Percentiles rank a stretch among this genome's conserved stretches.
phyloP scores from a whole-genome alignment of 1,284 basidiomycete genomes.

The Cryptococcus sp. region DNA sequence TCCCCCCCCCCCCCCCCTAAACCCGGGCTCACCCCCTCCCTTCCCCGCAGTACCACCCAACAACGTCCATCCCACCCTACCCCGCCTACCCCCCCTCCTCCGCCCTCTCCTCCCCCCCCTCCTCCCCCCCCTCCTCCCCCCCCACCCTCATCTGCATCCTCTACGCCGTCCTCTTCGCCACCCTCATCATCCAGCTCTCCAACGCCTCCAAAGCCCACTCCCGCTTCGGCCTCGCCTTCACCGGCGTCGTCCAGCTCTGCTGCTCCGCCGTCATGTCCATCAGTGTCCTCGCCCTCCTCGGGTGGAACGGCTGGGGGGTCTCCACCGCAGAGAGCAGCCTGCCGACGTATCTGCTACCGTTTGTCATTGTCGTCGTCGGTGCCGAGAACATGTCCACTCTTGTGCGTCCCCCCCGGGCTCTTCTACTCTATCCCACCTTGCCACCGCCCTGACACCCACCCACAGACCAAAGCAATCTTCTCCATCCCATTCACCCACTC shows the following conservation, averaged over 20 bases:
- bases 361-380: conserved; percentile 92
- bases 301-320: conserved; percentile 43
- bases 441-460: background rate
- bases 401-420: conserved; percentile 53
- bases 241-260: conserved; percentile 82
- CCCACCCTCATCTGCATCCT: conserved; percentile 66
- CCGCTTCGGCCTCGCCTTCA: conserved; percentile 85
- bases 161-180: conserved; percentile 73
- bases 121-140: conserved; percentile 2
- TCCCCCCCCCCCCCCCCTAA: background rate
- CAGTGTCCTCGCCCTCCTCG: conserved; percentile 59
- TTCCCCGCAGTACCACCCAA: background rate
- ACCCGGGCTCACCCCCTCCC: background rate
- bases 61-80: background rate
- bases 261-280: conserved; percentile 91
- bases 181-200: conserved; percentile 73
- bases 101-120: background rate
- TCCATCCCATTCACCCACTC: conserved; percentile 84
- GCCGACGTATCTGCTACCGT: conserved; percentile 67
- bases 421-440: background rate
- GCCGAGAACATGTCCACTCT: conserved; percentile 97
- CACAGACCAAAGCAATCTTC: conserved; percentile 79
- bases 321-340: conserved; percentile 39
- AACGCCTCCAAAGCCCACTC: conserved; percentile 84
- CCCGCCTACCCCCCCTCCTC: background rate